Evolutionary conservation across 805 yeast species (phyloP).

Genomic region (Wickerhamiella brachini): DNA sequence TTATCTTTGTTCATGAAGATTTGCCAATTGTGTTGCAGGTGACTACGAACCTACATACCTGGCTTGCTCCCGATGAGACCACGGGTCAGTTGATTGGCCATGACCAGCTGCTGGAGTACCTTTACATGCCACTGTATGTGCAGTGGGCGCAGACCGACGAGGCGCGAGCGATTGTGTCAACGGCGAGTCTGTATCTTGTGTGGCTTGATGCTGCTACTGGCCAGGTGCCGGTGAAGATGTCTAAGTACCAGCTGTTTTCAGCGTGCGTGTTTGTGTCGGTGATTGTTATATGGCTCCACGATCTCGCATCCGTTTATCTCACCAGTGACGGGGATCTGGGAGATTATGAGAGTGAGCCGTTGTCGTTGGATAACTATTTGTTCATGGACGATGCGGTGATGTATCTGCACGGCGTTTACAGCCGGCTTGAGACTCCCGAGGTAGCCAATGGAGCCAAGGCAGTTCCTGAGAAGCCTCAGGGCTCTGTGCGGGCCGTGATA

Average conservation of each 20-base stretch:
- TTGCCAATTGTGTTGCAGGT: conserved; percentile 20
- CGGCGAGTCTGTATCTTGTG: conserved; percentile 17
- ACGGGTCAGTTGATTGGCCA: neutral
- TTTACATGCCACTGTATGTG: conserved; percentile 19
- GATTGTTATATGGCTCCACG: conserved; percentile 20
- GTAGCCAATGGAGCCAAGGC: too few species aligned
- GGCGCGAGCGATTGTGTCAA: conserved; percentile 18
- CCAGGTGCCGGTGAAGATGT: conserved; percentile 11
- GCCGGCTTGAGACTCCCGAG: conserved; percentile 1
- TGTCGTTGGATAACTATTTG: conserved; percentile 11
- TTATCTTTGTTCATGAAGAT: conserved; percentile 21
- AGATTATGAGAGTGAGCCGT: conserved; percentile 1
- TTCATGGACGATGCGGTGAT: conserved; percentile 18
- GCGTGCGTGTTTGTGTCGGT: conserved; percentile 20
- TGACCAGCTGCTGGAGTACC: conserved; percentile 13
- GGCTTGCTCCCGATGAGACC: conserved; percentile 9
- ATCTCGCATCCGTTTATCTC: conserved; percentile 5
- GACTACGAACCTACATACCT: conserved; percentile 16
- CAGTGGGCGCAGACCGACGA: conserved; percentile 21
- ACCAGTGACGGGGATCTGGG: neutral
- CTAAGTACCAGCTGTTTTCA: conserved; percentile 17
- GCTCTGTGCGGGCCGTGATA: conserved; percentile 9
- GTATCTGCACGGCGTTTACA: conserved; percentile 13
- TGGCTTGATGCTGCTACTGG: conserved; percentile 18
- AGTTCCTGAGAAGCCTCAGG: conserved; percentile 4